Conservation (phyloP, 1,284 basidiomycete species). For the Cryptococcus hybrid region DNA sequence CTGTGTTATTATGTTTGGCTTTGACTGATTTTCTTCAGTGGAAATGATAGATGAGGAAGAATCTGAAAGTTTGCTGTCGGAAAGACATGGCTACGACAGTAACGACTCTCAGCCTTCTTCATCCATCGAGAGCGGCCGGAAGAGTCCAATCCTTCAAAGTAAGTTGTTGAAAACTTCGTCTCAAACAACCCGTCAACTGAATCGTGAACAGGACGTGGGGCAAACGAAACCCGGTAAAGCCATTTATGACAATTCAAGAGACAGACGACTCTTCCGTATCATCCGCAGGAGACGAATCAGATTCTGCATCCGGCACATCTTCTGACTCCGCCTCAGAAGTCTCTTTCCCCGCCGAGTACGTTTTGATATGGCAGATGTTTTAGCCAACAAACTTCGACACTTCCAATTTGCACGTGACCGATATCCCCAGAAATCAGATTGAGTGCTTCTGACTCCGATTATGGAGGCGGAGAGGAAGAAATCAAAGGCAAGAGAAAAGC, state of each 20-base stretch:
- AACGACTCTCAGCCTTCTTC: too few relatives aligned
- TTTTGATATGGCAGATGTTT: conserved; percentile 19
- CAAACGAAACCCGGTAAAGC: conserved; percentile 1
- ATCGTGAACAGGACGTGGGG: too few relatives aligned
- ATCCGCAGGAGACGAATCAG: conserved; percentile 27
- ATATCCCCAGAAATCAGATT: background rate
- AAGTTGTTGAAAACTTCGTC: too few relatives aligned
- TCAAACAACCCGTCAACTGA: too few relatives aligned
- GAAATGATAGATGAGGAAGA: too few relatives aligned
- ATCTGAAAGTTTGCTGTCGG: too few relatives aligned
- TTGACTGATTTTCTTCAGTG: too few relatives aligned
- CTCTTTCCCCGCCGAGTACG: conserved; percentile 4
- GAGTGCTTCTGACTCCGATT: background rate
- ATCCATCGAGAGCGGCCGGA: too few relatives aligned
- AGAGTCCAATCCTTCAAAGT: too few relatives aligned
- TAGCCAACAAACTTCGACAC: conserved; percentile 8
- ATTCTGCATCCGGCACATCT: conserved; percentile 10
- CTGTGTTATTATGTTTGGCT: too few relatives aligned
- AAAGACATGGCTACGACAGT: too few relatives aligned
- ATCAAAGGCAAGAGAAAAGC: background rate
- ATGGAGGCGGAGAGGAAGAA: too few relatives aligned
- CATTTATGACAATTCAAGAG: conserved; percentile 10
- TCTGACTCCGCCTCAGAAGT: background rate
- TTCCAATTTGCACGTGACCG: conserved; percentile 1
- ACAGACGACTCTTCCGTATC: conserved; percentile 6